Evolutionary conservation across 208 protist genomes (phyloP), one percentile per base, ranked within the genome.

Genomic region (Trypanosoma boissoni): DNA sequence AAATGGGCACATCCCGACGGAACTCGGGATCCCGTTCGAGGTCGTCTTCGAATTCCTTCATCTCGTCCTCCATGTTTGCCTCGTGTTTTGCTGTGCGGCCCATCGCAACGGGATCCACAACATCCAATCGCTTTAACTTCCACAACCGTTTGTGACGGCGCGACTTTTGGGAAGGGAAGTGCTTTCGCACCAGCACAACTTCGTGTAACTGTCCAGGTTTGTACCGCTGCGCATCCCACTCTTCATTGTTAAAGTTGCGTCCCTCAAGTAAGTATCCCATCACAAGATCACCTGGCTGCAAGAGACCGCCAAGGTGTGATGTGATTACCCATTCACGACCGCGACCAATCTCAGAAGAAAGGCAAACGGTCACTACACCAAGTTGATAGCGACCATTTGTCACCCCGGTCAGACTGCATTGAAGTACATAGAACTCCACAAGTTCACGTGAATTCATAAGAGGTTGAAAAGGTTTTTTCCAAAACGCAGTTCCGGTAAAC

Each of bases 401-500:
- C 24, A 87, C 73, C 8, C 82, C 72, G 58, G 67, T 58, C 5
- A 72, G 86, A 64, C 75, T 72, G 44, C 98, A 92, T 61, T 99
- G 95, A 8, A 99, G 72, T 1, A 99, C 94, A 32, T 95, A 97
- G 52, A 97, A 99, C 50, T 98, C 94, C 1, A 80, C 69, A 54
- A 99, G 68, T 60, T 97, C 67, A 32, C 86, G 77, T 10, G 84
- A 86, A 9, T 80, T 92, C 58, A 87, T 66, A 5, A 98, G 42
- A 0, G 91, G 44, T 10, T 54, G 10, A 64, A 99, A 99, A 12
- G 96, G 95, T 36, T 85, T 80, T 71, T 92, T 96, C 95, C 95
- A 99, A 71, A 95, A 99, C 12, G 86, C 59, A 0, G 74, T 61
- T 20, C 88, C 72, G 9, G 76, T 85, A 26, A 99, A 87, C 66